These are phyloP conservation scores for Gracilaria gracilis DNA, from an alignment of 23 red algal genomes.

Conservation along the genomic window DNA sequence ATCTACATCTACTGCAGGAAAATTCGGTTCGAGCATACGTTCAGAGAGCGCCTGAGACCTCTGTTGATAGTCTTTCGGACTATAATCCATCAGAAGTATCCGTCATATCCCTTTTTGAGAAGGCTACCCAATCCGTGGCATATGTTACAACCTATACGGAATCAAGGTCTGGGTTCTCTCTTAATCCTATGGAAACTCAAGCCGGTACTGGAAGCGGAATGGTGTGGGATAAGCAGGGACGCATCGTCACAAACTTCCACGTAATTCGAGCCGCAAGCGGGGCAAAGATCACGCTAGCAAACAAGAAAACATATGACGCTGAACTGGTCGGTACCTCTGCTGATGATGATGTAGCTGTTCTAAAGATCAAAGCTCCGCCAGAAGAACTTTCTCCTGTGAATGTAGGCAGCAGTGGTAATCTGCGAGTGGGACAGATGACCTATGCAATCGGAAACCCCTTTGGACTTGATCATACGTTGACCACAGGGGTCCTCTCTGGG, in stretches of 20 bases:
- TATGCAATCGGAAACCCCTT: slow-evolving; percentile 99
- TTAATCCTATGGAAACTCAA: slow-evolving; percentile 83
- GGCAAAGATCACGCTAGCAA: slow-evolving; percentile 87
- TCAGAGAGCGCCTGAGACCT: neutral
- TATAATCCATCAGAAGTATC: slow-evolving; percentile 70
- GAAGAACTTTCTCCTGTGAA: slow-evolving; percentile 82
- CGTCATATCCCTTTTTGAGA: slow-evolving; percentile 85
- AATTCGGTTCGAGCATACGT: neutral
- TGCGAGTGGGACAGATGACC: slow-evolving; percentile 90
- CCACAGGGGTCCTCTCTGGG: slow-evolving; percentile 91
- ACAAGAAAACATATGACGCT: slow-evolving; percentile 83
- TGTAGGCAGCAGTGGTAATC: slow-evolving; percentile 62
- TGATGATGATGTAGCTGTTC: slow-evolving; percentile 96
- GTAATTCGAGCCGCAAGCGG: slow-evolving; percentile 84
- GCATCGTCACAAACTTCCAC: slow-evolving; percentile 97
- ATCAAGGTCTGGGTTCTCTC: slow-evolving; percentile 61
- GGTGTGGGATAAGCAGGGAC: slow-evolving; percentile 90
- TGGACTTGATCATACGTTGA: slow-evolving; percentile 96
- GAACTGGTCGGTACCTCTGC: slow-evolving; percentile 90
- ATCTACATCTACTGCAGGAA: neutral
- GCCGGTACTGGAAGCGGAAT: slow-evolving; percentile 92
- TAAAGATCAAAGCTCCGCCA: slow-evolving; percentile 80
- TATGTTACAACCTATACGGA: slow-evolving; percentile 91
- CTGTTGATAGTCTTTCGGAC: slow-evolving; percentile 42
- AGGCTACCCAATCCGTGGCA: slow-evolving; percentile 78